A percentile compares a stretch with the other conserved stretches of the same genome.
These are phyloP conservation scores for Botrytis galanthina DNA, from an alignment of 2,329 filamentous ascomycete species.

Conservation along the genomic window DNA sequence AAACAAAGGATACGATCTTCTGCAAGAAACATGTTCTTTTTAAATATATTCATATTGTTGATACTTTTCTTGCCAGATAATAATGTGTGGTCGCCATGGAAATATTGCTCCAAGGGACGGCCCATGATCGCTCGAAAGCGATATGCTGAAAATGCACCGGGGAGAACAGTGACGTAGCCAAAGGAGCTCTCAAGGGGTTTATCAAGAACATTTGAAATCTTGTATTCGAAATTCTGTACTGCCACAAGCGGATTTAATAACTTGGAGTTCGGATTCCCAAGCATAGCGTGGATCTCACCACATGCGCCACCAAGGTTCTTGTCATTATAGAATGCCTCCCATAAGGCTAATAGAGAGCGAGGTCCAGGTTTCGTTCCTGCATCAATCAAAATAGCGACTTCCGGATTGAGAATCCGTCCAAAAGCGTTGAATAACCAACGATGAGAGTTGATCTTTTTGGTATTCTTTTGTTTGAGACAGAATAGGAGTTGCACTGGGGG, in stretches of 20 bases:
- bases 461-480: constrained; percentile 98
- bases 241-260: constrained; percentile 95
- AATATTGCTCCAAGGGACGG: constrained; percentile 94
- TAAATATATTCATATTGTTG: constrained; percentile 99
- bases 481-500: constrained; percentile 99
- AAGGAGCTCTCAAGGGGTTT: constrained; percentile 97
- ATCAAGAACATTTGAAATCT: constrained; percentile 98
- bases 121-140: constrained; percentile 98
- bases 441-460: constrained; percentile 99
- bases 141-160: constrained; percentile 98
- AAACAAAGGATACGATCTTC: constrained; percentile 99
- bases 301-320: constrained; percentile 98
- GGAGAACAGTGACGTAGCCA: constrained; percentile 95
- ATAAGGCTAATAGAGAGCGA: constrained; percentile 86
- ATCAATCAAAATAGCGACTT: constrained; percentile 93
- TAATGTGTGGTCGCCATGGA: constrained; percentile 97
- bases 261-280: constrained; percentile 62
- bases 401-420: constrained; percentile 92
- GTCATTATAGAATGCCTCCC: constrained; percentile 99
- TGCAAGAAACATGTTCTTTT: constrained; percentile 99
- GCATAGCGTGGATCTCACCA: constrained; percentile 98
- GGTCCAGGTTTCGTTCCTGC: constrained; percentile 94
- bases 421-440: constrained; percentile 99
- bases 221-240: constrained; percentile 99
- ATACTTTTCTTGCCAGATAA: constrained; percentile 99